Conservation (phyloP, 2,329 filamentous ascomycete species). For the Microsporum audouinii region DNA sequence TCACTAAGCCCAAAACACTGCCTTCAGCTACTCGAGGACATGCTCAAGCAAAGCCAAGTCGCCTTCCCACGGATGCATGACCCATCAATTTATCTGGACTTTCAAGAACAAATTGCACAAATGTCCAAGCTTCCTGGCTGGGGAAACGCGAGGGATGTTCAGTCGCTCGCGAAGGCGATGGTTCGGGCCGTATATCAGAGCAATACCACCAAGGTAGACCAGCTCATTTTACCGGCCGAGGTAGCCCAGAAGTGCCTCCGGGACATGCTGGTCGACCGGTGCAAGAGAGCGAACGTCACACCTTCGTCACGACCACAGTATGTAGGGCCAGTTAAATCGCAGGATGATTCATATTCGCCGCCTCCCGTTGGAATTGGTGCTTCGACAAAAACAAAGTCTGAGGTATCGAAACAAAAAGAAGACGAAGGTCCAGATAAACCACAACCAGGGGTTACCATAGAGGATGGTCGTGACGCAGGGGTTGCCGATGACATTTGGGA, state of each 20-base stretch:
- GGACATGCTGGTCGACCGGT: constrained; percentile 17
- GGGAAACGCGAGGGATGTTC: constrained; percentile 54
- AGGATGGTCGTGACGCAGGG: constrained; percentile 39
- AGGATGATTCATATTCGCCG: not conserved
- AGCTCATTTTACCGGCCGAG: constrained; percentile 14
- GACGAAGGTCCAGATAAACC: not conserved
- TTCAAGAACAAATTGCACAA: constrained; percentile 27
- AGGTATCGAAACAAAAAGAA: not conserved
- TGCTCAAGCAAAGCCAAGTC: not conserved
- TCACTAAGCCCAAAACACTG: constrained; percentile 36
- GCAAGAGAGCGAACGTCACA: constrained; percentile 10
- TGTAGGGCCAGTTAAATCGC: constrained; percentile 6
- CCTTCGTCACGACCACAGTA: not conserved
- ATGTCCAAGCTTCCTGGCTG: constrained; percentile 41
- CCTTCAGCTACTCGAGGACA: constrained; percentile 32
- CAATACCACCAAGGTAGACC: constrained; percentile 12
- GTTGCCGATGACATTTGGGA: constrained; percentile 52
- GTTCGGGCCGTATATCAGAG: constrained; percentile 27
- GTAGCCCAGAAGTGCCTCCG: constrained; percentile 12
- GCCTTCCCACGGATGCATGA: constrained; percentile 4
- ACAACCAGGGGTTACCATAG: not conserved
- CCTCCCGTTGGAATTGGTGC: constrained; percentile 5
- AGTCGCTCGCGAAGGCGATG: constrained; percentile 42
- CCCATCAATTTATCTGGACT: not conserved
- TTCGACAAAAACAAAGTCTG: constrained; percentile 8